Base-by-base conservation (phyloP, 371 early-diverging fungal genomes). In the Batkoa obscura region DNA sequence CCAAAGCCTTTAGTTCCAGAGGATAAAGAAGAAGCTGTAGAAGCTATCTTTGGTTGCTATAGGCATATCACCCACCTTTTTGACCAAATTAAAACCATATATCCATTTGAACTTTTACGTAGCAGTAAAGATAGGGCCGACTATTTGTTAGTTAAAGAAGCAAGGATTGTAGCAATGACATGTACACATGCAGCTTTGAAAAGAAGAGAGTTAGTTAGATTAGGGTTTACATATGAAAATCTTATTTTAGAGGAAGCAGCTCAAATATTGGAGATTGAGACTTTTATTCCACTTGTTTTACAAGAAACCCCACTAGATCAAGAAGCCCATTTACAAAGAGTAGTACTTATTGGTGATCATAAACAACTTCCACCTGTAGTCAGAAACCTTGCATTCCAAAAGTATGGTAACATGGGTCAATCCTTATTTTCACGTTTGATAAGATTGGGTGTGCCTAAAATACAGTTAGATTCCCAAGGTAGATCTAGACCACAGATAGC, bases 191-290 rank as follows among this genome's bases (percentile, higher is more conserved):
- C 94, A 10, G 89, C 95, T 2, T 72, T 97, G 41, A 83, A 83
- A 66, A 72, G 90, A 39, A 71, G 78, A 0, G 93, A 94, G 65
- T 69, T 97, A 5, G 74, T 83, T 5, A 66, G 68, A 6, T 71
- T 92, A 9, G 89, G 91, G 3, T 93, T 95, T 76, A 79, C 83
- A 57, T 97, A 89, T 65, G 90, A 96, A 60, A 90, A 76, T 46
- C 80, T 99, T 32, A 73, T 99, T 13, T 84, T 99, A 80, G 99
- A 98, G 64, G 99, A 99, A 65, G 88, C 96, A 0, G 98, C 90
- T 13, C 97, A 98, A 64, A 82, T 96, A 6, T 66, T 94, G 10
- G 99, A 99, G 63, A 79, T 94, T 2, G 98, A 98, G 62, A 81
- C 95, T 2, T 84, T 97, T 58, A 86, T 99, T 35, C 92, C 96